Base-by-base conservation (phyloP, 768 basidiomycete genomes). In the Psilocybe azurescens region DNA sequence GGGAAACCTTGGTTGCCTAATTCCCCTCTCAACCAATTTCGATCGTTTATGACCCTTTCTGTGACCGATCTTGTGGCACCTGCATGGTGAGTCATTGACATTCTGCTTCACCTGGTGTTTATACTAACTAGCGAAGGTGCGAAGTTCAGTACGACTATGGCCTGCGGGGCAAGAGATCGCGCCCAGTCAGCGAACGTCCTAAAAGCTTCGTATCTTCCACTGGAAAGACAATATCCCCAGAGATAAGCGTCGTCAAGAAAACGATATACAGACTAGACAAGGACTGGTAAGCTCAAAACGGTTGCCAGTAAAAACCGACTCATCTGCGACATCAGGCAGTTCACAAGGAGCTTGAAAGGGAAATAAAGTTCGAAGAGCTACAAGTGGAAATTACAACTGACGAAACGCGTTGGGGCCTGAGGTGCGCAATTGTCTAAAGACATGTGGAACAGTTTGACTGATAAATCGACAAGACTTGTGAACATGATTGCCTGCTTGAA, bases 61-160 rank as follows among this genome's bases (percentile, higher is more conserved):
- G 90, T 91, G 20, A 84, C 89, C 0, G 89, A 91, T 70, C 72
- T 91, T 13, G 80, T 84, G 29, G 75, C 81, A 11, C 86, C 86
- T 8, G 73, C 84, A 3, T 92, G 89, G 90, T 89, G 73, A 59
- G 80, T 73, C 44, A 24, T 58, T 28, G 3, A 14, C 24, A 20
- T 38, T 53, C 5, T 28, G 33, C 10, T 41, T 33, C 2, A 53
- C 41, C 4, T n/a, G 3, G 1, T 33, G 36, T n/a, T 7, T 14
- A 20, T 14, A n/a, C 58, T 63, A 29, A 64, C 29, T 10, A 60
- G 13, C 16, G 0, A 67, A 92, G 91, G 91, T 93, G 91, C 68
- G 91, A 92, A 69, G 82, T 91, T 5, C 90, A 92, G 70, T 87
- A 85, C 70, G 90, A 93, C 65, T 93, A 93, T 68, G 85, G 89